These are phyloP conservation scores for Chloropicon primus DNA, from an alignment of 139 green algal species.

Conservation along the genomic window DNA sequence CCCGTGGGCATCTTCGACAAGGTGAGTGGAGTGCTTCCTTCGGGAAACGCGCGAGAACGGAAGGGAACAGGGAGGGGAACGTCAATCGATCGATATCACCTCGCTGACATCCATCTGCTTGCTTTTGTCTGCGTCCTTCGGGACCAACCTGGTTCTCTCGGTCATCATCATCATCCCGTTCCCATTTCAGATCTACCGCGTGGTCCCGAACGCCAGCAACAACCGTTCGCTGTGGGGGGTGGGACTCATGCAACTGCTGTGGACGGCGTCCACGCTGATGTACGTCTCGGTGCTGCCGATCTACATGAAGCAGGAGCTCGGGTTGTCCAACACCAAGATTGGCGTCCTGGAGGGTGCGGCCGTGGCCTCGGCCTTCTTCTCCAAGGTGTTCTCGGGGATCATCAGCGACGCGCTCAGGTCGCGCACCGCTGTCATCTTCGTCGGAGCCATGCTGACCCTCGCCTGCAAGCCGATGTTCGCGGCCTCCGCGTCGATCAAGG, in stretches of 20 bases:
- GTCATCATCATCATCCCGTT: neutral
- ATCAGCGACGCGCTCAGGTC: conserved; percentile 45
- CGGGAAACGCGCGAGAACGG: too few relatives aligned
- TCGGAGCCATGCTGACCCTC: conserved; percentile 59
- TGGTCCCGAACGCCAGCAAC: neutral
- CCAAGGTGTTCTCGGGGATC: conserved; percentile 27
- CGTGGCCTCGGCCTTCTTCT: conserved; percentile 63
- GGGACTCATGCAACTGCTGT: conserved; percentile 43
- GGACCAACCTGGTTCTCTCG: neutral
- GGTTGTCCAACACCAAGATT: conserved; percentile 56
- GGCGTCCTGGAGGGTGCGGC: conserved; percentile 58
- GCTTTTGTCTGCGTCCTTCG: too few relatives aligned
- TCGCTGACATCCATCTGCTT: too few relatives aligned
- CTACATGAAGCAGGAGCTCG: conserved; percentile 65
- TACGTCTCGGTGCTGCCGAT: conserved; percentile 78
- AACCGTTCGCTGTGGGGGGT: neutral
- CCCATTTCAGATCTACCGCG: neutral
- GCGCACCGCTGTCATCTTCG: conserved; percentile 57
- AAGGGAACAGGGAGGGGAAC: too few relatives aligned
- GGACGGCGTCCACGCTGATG: conserved; percentile 66
- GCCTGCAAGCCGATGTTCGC: conserved; percentile 78
- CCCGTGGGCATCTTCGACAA: too few relatives aligned
- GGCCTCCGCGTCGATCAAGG: conserved; percentile 33
- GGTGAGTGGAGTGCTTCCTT: too few relatives aligned
- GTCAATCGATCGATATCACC: too few relatives aligned